Conservation (phyloP, 148 eudicot genomes). For the Dysphania ambrosioides region DNA sequence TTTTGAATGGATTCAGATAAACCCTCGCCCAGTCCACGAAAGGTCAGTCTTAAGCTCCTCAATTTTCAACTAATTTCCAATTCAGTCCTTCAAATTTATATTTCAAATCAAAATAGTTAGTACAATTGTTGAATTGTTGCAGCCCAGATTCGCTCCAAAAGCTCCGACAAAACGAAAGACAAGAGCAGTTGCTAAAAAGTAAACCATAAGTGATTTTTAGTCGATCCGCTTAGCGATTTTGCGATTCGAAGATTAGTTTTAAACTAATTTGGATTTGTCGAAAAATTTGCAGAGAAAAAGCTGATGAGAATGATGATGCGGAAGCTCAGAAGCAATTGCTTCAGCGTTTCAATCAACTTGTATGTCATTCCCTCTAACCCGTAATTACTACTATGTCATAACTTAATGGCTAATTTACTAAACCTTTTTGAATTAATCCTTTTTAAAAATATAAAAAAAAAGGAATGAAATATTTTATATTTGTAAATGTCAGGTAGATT, state of each 20-base stretch:
- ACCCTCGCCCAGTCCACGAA: conserved; percentile 23
- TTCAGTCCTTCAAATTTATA: background rate
- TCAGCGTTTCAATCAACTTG: conserved; percentile 4
- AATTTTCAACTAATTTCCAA: background rate
- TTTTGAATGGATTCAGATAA: conserved; percentile 33
- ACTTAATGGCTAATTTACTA: too few relatives aligned
- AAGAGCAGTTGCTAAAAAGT: conserved; percentile 27
- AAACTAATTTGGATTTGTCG: background rate
- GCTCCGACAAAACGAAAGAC: conserved; percentile 31
- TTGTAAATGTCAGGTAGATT: too few relatives aligned
- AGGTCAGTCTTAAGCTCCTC: conserved; percentile 17
- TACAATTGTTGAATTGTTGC: background rate
- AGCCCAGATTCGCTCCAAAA: conserved; percentile 44
- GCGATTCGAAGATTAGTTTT: background rate
- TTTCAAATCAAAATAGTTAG: background rate
- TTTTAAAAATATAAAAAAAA: too few relatives aligned
- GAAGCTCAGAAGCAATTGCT: conserved; percentile 3
- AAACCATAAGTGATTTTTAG: background rate
- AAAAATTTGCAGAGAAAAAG: conserved; percentile 33
- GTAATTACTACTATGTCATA: too few relatives aligned
- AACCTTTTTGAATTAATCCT: too few relatives aligned
- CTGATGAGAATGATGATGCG: conserved; percentile 21
- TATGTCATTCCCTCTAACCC: too few relatives aligned
- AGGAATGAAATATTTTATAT: too few relatives aligned
- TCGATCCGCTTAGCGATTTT: background rate